Conservation (phyloP, 2,329 filamentous ascomycete genomes). For the Alternaria novae-zelandiae region DNA sequence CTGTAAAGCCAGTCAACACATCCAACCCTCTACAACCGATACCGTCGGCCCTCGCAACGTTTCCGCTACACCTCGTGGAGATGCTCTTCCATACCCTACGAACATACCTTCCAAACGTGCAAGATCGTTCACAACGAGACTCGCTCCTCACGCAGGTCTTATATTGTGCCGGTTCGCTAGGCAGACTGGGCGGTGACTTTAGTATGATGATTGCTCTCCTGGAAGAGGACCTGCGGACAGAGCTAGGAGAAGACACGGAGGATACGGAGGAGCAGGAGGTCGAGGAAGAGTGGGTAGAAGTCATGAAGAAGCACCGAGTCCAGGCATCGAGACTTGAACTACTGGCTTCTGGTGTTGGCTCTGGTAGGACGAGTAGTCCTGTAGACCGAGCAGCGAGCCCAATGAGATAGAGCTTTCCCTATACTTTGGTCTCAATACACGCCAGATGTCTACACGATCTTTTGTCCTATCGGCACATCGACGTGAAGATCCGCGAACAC, state of each 20-base stretch:
- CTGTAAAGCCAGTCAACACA: constrained; percentile 27
- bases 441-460: not conserved
- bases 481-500: not conserved
- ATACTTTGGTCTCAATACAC: not conserved
- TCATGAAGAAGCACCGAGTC: constrained; percentile 85
- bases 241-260: constrained; percentile 45
- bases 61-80: constrained; percentile 81
- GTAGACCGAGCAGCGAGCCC: constrained; percentile 10
- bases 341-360: constrained; percentile 52
- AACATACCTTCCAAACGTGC: constrained; percentile 79
- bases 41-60: constrained; percentile 80
- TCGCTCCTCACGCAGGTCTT: constrained; percentile 90
- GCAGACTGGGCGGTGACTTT: constrained; percentile 90
- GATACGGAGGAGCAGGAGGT: constrained; percentile 45
- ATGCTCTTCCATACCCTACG: constrained; percentile 79
- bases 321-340: constrained; percentile 78
- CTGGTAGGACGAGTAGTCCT: constrained; percentile 33
- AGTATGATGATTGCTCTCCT: constrained; percentile 79
- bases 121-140: constrained; percentile 79
- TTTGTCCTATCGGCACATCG: not conserved
- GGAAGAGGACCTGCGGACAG: constrained; percentile 51
- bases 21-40: constrained; percentile 58
- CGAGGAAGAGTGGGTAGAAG: constrained; percentile 79
- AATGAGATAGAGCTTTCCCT: not conserved
- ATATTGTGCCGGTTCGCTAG: constrained; percentile 90